Base-by-base conservation (phyloP, 2,329 filamentous ascomycete species). In the Aureobasidium subglaciale region DNA sequence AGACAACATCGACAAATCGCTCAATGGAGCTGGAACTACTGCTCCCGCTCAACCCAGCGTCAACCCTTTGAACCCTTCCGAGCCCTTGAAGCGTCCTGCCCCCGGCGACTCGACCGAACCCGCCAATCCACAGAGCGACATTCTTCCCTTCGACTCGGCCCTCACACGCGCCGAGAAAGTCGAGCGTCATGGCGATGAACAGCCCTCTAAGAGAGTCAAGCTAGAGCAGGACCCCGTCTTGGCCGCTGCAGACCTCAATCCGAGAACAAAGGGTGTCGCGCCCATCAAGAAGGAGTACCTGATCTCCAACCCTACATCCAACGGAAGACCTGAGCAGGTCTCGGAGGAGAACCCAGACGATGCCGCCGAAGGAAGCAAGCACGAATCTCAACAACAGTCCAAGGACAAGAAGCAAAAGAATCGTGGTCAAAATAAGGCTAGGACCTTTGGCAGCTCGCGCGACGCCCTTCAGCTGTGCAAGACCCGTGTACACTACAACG, bases 391-490 rank as follows among this genome's bases (percentile, higher is more conserved):
- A 43, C 70, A 68, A 59, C 68, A 56, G 55, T 38, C 27, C 30
- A 77, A 80, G 62, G 80, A 81, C 40, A 56, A 55, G 32, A 62
- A 66, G 67, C 78, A 81, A 65, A 85, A 85, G 66, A 73, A 82
- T 61, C 78, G 77, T 41, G 88, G 88, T 30, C 90, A 96, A 71
- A 96, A 97, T 71, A 90, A 85, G 61, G 83, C 83, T 62, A 86
- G 92, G 56, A 81, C 81, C 40, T 96, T 93, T 68, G 90, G 90
- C 49, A 83, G 78, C 60, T 93, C 89, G 38, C 80, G 83, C 59
- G 92, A 97, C 67, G 81, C 81, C 27, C 78, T 91, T 55, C 82
- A 82, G 37, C 80, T 97, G 8, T 97, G 92, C 72, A 82, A 84
- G 63, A 90, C 85, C 53, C 79, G 88, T 59, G 81, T 82, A 16